phyloP scores from a whole-genome alignment of 106 monocot species.

The Acorus calamus region DNA sequence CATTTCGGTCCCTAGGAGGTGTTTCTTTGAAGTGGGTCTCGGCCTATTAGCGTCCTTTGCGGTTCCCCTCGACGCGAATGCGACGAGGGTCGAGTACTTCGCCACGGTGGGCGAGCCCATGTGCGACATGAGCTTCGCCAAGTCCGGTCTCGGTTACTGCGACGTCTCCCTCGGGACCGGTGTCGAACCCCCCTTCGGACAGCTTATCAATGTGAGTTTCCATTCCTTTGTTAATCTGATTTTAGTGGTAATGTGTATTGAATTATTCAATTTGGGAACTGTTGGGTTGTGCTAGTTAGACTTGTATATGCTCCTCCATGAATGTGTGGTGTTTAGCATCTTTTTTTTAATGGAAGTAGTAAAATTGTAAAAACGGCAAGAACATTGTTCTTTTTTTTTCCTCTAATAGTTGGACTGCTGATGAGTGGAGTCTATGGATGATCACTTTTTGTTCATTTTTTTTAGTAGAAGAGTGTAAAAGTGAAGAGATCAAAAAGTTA shows the following conservation, averaged over 20 bases:
- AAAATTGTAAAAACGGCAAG: no score
- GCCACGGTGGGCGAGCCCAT: slow-evolving; percentile 78
- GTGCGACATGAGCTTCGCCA: slow-evolving; percentile 66
- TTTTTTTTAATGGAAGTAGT: no score
- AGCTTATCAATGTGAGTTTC: slow-evolving; percentile 79
- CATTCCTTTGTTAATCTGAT: background rate
- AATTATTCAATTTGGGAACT: no score
- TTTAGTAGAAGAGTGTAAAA: no score
- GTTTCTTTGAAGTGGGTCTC: slow-evolving; percentile 36
- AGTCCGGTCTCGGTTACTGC: slow-evolving; percentile 84
- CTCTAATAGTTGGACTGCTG: no score
- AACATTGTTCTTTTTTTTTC: no score
- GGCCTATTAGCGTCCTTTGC: slow-evolving; percentile 33
- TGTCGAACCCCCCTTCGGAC: slow-evolving; percentile 44
- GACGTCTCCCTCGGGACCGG: slow-evolving; percentile 60
- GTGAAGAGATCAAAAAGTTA: no score
- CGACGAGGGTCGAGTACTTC: slow-evolving; percentile 78
- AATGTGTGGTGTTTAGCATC: no score
- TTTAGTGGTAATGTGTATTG: background rate
- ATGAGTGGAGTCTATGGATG: no score
- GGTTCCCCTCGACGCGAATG: slow-evolving; percentile 35
- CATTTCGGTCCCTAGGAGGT: slow-evolving; percentile 13
- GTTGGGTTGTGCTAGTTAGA: no score
- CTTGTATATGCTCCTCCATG: no score
- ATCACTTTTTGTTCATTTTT: no score